Conservation (phyloP, 23 red algal genomes). For the Agarophyton chilense region DNA sequence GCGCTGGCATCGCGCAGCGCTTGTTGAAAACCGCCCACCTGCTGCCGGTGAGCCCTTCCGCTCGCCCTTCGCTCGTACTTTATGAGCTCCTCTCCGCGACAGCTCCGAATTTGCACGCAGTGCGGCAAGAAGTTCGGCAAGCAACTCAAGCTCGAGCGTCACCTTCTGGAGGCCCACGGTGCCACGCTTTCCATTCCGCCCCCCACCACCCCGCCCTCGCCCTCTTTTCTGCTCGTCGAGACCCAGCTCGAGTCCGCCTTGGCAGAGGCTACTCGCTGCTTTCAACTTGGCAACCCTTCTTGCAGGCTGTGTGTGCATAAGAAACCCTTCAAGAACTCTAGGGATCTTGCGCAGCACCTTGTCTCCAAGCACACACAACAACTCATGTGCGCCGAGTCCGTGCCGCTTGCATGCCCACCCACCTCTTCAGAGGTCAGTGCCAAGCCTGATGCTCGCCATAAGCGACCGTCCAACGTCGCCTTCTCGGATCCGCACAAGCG, state of each 20-base stretch:
- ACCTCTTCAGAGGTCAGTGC: slow-evolving; percentile 17
- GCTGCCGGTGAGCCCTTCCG: too few species aligned
- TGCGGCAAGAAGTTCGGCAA: slow-evolving; percentile 39
- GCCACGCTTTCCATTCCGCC: slow-evolving; percentile 35
- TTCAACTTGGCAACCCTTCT: not conserved
- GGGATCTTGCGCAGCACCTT: slow-evolving; percentile 23
- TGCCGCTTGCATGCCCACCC: not conserved
- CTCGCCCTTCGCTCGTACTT: not conserved
- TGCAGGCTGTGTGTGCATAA: not conserved
- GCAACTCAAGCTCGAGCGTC: slow-evolving; percentile 23
- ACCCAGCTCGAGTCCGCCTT: slow-evolving; percentile 21
- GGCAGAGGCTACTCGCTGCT: slow-evolving; percentile 18
- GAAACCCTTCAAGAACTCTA: slow-evolving; percentile 11
- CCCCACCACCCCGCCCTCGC: slow-evolving; percentile 3
- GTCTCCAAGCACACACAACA: slow-evolving; percentile 14
- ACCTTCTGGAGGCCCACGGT: not conserved
- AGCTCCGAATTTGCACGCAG: slow-evolving; percentile 1
- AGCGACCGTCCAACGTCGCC: not conserved
- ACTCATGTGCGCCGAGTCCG: slow-evolving; percentile 17
- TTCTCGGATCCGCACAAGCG: not conserved
- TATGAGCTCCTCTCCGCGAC: not conserved
- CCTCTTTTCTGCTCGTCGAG: slow-evolving; percentile 11
- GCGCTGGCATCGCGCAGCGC: not conserved
- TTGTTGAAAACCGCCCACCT: not conserved
- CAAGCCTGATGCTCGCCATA: not conserved